phyloP scores from a whole-genome alignment of 495 filamentous ascomycete species.

The Diplogelasinospora grovesii region DNA sequence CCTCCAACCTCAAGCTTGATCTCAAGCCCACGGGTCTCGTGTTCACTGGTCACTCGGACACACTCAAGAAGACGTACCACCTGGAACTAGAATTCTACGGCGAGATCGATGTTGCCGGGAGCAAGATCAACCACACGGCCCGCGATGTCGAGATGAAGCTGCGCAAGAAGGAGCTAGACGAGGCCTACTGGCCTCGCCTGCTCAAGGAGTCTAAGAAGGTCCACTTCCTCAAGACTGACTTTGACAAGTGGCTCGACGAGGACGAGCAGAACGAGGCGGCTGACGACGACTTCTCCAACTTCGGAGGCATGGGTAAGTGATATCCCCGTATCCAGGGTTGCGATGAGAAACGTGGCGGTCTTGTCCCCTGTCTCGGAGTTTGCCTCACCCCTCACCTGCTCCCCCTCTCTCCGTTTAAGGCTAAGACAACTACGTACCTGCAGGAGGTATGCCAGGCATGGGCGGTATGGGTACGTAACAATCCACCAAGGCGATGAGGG shows the following conservation, averaged over 20 bases:
- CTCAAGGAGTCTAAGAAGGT: conserved; percentile 81
- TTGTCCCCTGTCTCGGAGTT: background rate
- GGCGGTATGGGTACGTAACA: conserved; percentile 35
- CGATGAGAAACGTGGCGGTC: background rate
- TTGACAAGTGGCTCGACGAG: conserved; percentile 99
- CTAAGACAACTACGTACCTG: conserved; percentile 12
- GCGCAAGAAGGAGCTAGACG: conserved; percentile 90
- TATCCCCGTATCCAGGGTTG: background rate
- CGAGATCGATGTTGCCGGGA: conserved; percentile 80
- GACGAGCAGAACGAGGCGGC: conserved; percentile 88
- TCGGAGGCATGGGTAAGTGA: conserved; percentile 52
- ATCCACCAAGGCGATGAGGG: no score
- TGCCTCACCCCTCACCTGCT: background rate
- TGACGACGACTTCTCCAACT: conserved; percentile 77
- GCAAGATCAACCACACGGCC: conserved; percentile 74
- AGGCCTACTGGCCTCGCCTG: conserved; percentile 90
- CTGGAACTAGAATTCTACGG: conserved; percentile 83
- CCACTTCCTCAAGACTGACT: conserved; percentile 98
- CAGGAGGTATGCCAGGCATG: conserved; percentile 43
- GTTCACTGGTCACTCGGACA: conserved; percentile 75
- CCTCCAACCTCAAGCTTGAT: conserved; percentile 64
- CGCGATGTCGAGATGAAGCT: conserved; percentile 84
- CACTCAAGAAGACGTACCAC: conserved; percentile 73
- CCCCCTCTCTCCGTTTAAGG: conserved; percentile 1
- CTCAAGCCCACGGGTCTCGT: conserved; percentile 67